Conservation (phyloP, 306 rosid species). For the Vigna nakashimae region DNA sequence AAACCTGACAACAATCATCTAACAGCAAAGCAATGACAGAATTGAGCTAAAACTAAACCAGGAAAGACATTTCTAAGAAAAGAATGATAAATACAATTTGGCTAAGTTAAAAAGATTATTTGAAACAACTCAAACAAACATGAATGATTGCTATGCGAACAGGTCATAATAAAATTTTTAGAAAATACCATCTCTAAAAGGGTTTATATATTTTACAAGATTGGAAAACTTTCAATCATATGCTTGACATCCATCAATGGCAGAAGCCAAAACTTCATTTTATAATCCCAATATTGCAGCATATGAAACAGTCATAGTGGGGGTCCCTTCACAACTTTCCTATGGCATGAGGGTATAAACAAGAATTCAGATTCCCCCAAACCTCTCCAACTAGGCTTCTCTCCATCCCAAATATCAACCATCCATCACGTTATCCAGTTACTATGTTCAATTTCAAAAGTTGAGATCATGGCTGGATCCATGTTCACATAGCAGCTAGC, state of each 20-base stretch:
- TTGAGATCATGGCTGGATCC: background rate
- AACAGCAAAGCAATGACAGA: background rate
- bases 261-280: too few species aligned
- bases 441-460: background rate
- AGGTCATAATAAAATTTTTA: conserved; percentile 5
- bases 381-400: background rate
- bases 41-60: conserved; percentile 30
- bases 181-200: background rate
- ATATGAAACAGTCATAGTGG: too few species aligned
- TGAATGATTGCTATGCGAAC: background rate
- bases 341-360: background rate
- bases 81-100: conserved; percentile 7
- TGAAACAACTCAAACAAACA: conserved; percentile 32
- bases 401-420: background rate
- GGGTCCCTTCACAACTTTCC: too few species aligned
- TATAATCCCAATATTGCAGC: too few species aligned
- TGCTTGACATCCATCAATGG: background rate
- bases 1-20: conserved; percentile 20
- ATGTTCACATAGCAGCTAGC: background rate
- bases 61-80: conserved; percentile 2
- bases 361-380: background rate
- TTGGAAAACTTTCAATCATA: background rate
- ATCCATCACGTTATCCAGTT: background rate
- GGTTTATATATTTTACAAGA: conserved; percentile 8
- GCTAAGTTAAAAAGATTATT: conserved; percentile 20